Conservation (phyloP, 2,329 filamentous ascomycete genomes). For the Truncatella angustata region DNA sequence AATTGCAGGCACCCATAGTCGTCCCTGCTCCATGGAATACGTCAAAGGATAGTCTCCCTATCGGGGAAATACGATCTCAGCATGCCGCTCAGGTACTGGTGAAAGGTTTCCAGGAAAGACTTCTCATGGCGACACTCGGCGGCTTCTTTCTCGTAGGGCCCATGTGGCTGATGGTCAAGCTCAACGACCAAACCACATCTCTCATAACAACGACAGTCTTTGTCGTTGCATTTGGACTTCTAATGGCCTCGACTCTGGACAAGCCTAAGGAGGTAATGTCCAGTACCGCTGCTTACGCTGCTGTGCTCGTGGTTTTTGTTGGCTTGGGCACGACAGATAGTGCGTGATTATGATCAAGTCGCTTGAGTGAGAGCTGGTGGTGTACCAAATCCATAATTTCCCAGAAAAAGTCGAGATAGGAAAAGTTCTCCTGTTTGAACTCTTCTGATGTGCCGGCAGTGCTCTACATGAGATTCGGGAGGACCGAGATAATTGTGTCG, state of each 20-base stretch:
- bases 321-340: background rate
- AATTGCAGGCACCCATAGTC: background rate
- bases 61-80: constrained; percentile 10
- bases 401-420: too few species aligned
- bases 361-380: too few species aligned
- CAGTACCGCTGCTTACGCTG: constrained; percentile 17
- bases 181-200: constrained; percentile 4
- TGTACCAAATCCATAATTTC: too few species aligned
- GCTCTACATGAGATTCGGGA: too few species aligned
- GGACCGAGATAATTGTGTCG: too few species aligned
- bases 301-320: constrained; percentile 18
- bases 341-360: too few species aligned
- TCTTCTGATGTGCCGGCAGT: too few species aligned
- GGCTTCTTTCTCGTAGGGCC: constrained; percentile 18
- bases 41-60: constrained; percentile 8
- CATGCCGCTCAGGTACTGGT: constrained; percentile 3
- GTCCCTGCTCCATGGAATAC: constrained; percentile 11
- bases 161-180: constrained; percentile 23
- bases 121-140: constrained; percentile 11
- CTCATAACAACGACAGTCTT: constrained; percentile 16
- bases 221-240: constrained; percentile 16
- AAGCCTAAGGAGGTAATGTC: constrained; percentile 17
- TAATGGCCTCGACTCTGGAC: constrained; percentile 15
- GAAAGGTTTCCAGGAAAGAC: constrained; percentile 4
- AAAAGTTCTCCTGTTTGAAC: too few species aligned